These are phyloP conservation scores for Mortierella sp. DNA, from an alignment of 371 early-diverging fungal genomes.

Conservation along the genomic window DNA sequence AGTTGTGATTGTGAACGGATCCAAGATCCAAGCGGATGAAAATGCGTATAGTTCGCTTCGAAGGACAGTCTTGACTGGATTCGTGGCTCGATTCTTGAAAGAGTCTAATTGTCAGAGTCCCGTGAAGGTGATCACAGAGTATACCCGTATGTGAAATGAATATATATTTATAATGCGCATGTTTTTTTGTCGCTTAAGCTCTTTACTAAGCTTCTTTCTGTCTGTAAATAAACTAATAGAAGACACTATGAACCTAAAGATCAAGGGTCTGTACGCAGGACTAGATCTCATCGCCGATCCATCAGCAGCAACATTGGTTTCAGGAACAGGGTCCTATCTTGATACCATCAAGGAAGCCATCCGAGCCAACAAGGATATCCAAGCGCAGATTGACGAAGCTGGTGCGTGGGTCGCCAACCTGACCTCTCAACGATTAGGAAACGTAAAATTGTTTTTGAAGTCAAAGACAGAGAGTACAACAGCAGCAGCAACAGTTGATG, in stretches of 20 bases:
- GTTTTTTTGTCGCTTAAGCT: neutral
- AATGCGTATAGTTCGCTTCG: constrained; percentile 25
- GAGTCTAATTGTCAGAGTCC: neutral
- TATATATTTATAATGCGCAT: neutral
- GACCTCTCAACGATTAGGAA: constrained; percentile 16
- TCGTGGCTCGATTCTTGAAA: constrained; percentile 23
- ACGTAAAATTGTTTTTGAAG: constrained; percentile 25
- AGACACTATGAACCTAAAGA: neutral
- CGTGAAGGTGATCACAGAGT: constrained; percentile 17
- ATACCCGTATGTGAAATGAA: neutral
- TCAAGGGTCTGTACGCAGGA: constrained; percentile 3
- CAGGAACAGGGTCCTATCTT: neutral
- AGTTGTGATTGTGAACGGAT: constrained; percentile 26
- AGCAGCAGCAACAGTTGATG: too few relatives aligned
- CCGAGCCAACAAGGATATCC: neutral
- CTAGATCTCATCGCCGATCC: constrained; percentile 10
- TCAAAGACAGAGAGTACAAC: too few relatives aligned
- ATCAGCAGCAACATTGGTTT: neutral
- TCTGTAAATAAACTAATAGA: neutral
- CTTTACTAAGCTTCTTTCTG: neutral
- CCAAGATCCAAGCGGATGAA: constrained; percentile 24
- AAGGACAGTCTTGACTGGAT: constrained; percentile 20
- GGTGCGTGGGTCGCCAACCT: constrained; percentile 31
- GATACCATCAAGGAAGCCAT: constrained; percentile 8
- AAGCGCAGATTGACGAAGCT: constrained; percentile 11